Percentiles rank a stretch among this genome's conserved stretches.
These are phyloP conservation scores for Fomitopsis serialis DNA, from an alignment of 768 basidiomycete species.

Conservation along the genomic window DNA sequence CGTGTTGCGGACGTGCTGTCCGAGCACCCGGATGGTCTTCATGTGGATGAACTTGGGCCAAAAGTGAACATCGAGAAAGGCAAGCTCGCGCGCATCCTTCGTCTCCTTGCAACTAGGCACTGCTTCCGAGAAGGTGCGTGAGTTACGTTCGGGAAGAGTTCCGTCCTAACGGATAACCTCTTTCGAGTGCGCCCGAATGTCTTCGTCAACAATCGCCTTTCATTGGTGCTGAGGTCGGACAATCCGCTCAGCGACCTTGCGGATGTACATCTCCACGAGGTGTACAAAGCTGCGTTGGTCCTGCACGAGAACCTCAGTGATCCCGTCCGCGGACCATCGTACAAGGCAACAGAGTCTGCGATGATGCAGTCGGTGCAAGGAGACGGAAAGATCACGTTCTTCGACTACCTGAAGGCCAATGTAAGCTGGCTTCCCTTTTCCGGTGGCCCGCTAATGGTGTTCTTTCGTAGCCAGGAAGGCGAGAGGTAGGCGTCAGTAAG, in stretches of 20 bases:
- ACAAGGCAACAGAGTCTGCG: constrained; percentile 7
- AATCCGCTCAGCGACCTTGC: constrained; percentile 25
- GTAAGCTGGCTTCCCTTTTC: too few relatives aligned
- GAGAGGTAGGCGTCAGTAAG: too few relatives aligned
- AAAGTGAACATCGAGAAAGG: constrained; percentile 26
- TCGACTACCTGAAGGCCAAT: too few relatives aligned
- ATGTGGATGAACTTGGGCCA: constrained; percentile 26
- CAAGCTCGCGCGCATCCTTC: constrained; percentile 35
- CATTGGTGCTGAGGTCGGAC: constrained; percentile 27
- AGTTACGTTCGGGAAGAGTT: not conserved
- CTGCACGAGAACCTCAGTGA: constrained; percentile 33
- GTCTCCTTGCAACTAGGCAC: constrained; percentile 35
- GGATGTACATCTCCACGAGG: constrained; percentile 15
- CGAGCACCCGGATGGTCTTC: constrained; percentile 30
- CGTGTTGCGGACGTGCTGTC: constrained; percentile 34
- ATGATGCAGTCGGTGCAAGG: constrained; percentile 2
- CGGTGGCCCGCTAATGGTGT: too few relatives aligned
- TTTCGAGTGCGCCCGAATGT: constrained; percentile 31
- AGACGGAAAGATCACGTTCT: not conserved
- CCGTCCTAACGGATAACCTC: too few relatives aligned
- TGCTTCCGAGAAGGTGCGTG: constrained; percentile 33
- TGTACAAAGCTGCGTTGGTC: constrained; percentile 16
- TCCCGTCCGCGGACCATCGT: constrained; percentile 21
- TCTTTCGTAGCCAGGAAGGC: too few relatives aligned
- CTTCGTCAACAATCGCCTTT: constrained; percentile 39